These are phyloP conservation scores for Fusarium coicis DNA, from an alignment of 2,329 filamentous ascomycete genomes.

Conservation along the genomic window DNA sequence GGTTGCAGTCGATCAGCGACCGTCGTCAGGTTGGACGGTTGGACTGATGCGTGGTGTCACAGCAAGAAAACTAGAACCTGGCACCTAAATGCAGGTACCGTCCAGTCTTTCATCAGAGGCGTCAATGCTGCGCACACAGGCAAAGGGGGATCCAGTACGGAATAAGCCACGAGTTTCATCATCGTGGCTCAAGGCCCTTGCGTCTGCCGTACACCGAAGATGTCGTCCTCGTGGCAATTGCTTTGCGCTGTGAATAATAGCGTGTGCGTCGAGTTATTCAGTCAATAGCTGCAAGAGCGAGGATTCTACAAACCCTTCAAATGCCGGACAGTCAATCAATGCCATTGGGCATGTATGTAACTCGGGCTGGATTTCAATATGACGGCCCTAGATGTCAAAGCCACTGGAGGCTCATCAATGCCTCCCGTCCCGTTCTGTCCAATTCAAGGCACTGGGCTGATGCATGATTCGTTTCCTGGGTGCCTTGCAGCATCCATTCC, in stretches of 20 bases:
- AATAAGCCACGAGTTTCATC: conserved; percentile 25
- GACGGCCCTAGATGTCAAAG: conserved; percentile 1
- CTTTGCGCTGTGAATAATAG: background rate
- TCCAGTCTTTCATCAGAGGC: conserved; percentile 20
- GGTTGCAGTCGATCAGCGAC: conserved; percentile 14
- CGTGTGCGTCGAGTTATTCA: background rate
- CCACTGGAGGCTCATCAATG: background rate
- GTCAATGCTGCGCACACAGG: background rate
- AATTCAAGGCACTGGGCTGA: conserved; percentile 1
- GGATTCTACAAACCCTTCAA: background rate
- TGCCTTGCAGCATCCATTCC: conserved; percentile 34
- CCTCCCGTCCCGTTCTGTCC: conserved; percentile 14
- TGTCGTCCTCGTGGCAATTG: background rate
- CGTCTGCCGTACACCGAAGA: conserved; percentile 22
- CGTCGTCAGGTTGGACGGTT: conserved; percentile 8
- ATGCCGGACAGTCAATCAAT: background rate
- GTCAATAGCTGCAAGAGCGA: background rate
- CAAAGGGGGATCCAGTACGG: conserved; percentile 9
- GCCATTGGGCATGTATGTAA: background rate
- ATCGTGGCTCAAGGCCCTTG: conserved; percentile 12
- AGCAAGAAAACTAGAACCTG: background rate
- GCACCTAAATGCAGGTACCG: background rate
- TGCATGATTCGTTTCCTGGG: conserved; percentile 36
- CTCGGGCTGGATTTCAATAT: conserved; percentile 21
- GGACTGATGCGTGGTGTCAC: conserved; percentile 1